A percentile compares a stretch with the other conserved stretches of the same genome.
Conservation (phyloP, 2,329 filamentous ascomycete genomes). For the Meredithiella fracta region DNA sequence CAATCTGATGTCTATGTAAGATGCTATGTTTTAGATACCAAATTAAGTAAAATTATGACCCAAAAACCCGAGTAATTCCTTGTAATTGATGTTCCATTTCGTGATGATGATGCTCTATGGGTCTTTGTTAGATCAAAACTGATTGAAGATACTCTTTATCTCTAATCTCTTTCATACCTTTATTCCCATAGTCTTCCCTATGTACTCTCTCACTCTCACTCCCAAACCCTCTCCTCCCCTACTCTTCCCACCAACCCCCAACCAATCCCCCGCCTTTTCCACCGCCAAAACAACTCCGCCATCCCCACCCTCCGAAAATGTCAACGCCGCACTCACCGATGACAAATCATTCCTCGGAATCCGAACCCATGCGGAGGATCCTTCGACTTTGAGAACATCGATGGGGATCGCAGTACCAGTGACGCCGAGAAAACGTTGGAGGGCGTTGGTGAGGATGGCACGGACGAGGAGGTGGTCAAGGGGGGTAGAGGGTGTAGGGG, state of each 20-base stretch:
- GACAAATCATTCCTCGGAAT: slow-evolving; percentile 44
- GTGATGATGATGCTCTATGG: background rate
- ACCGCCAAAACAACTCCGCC: slow-evolving; percentile 37
- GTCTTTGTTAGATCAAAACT: background rate
- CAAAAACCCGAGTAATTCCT: too few species aligned
- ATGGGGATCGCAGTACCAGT: slow-evolving; percentile 50
- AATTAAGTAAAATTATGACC: background rate
- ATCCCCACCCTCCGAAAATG: slow-evolving; percentile 37
- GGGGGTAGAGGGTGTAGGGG: slow-evolving; percentile 12
- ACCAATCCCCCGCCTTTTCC: slow-evolving; percentile 44
- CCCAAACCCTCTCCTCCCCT: slow-evolving; percentile 30
- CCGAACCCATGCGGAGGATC: slow-evolving; percentile 44
- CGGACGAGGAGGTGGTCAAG: slow-evolving; percentile 48
- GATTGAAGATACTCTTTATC: background rate
- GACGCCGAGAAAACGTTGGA: slow-evolving; percentile 53
- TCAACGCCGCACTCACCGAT: slow-evolving; percentile 46
- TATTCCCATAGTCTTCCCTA: background rate
- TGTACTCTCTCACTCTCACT: slow-evolving; percentile 8
- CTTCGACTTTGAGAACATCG: slow-evolving; percentile 50
- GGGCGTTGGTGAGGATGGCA: slow-evolving; percentile 44
- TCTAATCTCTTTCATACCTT: background rate
- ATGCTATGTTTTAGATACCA: slow-evolving; percentile 8
- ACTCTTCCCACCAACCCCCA: slow-evolving; percentile 40
- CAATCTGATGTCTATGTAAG: slow-evolving; percentile 48
- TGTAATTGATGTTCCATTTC: too few species aligned